phyloP scores from a whole-genome alignment of 495 filamentous ascomycete species.

The Usnea hakonensis region DNA sequence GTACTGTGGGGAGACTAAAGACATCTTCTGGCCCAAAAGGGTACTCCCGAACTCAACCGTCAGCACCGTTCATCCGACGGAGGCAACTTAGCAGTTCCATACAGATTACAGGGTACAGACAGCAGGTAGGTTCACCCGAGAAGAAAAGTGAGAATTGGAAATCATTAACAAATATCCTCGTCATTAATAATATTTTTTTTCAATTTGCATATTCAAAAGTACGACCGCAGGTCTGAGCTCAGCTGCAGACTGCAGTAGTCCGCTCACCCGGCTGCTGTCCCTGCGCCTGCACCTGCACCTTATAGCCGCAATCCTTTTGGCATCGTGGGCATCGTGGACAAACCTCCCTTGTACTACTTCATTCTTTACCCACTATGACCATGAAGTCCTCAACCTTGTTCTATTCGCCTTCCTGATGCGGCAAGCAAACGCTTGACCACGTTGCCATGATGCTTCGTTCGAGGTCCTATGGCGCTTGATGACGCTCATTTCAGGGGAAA shows the following conservation, averaged over 20 bases:
- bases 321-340: not conserved
- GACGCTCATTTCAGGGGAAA: not conserved
- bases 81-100: not conserved
- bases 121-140: no score
- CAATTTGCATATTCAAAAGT: no score
- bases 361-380: not conserved
- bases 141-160: no score
- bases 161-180: no score
- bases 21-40: not conserved
- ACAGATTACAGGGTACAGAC: not conserved
- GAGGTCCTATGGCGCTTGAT: not conserved
- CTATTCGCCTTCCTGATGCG: not conserved
- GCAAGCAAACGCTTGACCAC: not conserved
- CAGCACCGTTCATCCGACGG: constrained; percentile 1
- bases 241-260: no score
- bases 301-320: not conserved
- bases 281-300: not conserved
- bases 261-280: no score
- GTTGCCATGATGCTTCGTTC: not conserved
- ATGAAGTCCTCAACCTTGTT: not conserved
- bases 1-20: not conserved
- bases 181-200: no score
- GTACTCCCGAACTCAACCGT: not conserved
- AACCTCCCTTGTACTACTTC: not conserved
- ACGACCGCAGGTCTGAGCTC: not conserved